A percentile compares a stretch with the other conserved stretches of the same genome.
Conservation (phyloP, 805 yeast species). For the Wickerhamiella spandovensis region DNA sequence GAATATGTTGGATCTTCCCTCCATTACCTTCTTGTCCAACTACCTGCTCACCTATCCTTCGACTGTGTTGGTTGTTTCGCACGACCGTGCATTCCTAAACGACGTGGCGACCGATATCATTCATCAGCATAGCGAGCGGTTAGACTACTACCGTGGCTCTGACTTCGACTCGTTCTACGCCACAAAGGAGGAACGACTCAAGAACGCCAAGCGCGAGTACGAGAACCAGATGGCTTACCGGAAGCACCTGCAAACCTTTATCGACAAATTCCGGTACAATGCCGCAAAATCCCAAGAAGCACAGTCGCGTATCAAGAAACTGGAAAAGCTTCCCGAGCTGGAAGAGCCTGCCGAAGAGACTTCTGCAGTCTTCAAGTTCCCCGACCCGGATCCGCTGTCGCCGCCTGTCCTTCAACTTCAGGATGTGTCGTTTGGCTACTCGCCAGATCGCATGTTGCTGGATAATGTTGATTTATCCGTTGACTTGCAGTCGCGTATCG, state of each 20-base stretch:
- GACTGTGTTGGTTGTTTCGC: constrained; percentile 91
- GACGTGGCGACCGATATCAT: constrained; percentile 98
- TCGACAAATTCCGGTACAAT: constrained; percentile 92
- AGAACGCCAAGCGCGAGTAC: constrained; percentile 86
- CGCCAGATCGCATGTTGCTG: constrained; percentile 42
- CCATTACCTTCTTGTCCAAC: constrained; percentile 83
- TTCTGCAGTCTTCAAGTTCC: constrained; percentile 73
- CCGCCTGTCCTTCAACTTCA: constrained; percentile 88
- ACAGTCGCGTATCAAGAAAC: constrained; percentile 90
- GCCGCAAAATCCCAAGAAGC: constrained; percentile 98
- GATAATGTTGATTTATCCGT: constrained; percentile 76
- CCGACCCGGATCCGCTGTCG: constrained; percentile 84
- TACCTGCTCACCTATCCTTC: constrained; percentile 84
- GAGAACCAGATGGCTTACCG: constrained; percentile 96
- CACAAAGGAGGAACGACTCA: constrained; percentile 89
- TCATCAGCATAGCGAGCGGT: constrained; percentile 92
- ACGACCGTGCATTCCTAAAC: constrained; percentile 91
- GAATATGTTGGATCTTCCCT: constrained; percentile 99
- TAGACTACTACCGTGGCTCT: constrained; percentile 84
- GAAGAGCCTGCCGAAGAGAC: constrained; percentile 94
- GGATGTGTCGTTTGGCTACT: constrained; percentile 77
- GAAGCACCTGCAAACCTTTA: constrained; percentile 83
- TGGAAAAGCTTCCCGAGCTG: constrained; percentile 83
- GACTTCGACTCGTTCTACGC: constrained; percentile 87
- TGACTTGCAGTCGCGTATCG: constrained; percentile 88